Evolutionary conservation across 2,329 filamentous ascomycete genomes (phyloP).

Genomic region (Delphinella strobiligena): DNA sequence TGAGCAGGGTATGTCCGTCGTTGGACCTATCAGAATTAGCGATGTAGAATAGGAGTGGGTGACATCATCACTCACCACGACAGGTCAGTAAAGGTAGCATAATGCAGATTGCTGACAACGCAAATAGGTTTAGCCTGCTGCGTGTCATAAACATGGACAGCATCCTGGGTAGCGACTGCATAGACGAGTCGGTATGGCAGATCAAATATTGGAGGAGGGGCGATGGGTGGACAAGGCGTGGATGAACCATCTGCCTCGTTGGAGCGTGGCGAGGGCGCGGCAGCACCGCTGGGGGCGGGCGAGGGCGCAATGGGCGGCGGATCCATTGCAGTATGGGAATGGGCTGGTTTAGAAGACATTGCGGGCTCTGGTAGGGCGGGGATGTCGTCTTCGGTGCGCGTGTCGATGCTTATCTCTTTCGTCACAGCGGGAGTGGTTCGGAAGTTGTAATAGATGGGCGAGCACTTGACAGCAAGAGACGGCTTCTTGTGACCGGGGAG

Average conservation of each 20-base stretch:
- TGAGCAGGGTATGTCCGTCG: conserved; percentile 68
- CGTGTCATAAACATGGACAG: conserved; percentile 89
- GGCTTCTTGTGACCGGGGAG: conserved; percentile 96
- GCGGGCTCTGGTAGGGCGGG: conserved; percentile 73
- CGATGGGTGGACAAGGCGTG: conserved; percentile 37
- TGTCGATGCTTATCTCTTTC: conserved; percentile 89
- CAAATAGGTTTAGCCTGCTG: conserved; percentile 91
- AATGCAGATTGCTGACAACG: conserved; percentile 92
- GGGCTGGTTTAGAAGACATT: conserved; percentile 42
- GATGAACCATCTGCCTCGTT: conserved; percentile 39
- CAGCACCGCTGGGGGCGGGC: conserved; percentile 36
- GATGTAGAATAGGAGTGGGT: conserved; percentile 4
- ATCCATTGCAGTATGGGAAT: conserved; percentile 62
- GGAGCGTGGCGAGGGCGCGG: conserved; percentile 41
- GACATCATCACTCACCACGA: conserved; percentile 57
- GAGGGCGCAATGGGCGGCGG: conserved; percentile 55
- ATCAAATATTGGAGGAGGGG: conserved; percentile 55
- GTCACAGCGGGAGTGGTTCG: conserved; percentile 57
- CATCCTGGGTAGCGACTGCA: conserved; percentile 92
- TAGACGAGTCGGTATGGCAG: conserved; percentile 91
- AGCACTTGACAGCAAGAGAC: conserved; percentile 90
- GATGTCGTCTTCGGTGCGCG: conserved; percentile 74
- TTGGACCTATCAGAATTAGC: conserved; percentile 47
- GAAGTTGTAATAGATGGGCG: conserved; percentile 75
- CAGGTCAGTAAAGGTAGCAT: conserved; percentile 92